A percentile compares a stretch with the other conserved stretches of the same genome.
These are phyloP conservation scores for Pelargonium australe DNA, from an alignment of 441 rosid genomes.

Conservation along the genomic window DNA sequence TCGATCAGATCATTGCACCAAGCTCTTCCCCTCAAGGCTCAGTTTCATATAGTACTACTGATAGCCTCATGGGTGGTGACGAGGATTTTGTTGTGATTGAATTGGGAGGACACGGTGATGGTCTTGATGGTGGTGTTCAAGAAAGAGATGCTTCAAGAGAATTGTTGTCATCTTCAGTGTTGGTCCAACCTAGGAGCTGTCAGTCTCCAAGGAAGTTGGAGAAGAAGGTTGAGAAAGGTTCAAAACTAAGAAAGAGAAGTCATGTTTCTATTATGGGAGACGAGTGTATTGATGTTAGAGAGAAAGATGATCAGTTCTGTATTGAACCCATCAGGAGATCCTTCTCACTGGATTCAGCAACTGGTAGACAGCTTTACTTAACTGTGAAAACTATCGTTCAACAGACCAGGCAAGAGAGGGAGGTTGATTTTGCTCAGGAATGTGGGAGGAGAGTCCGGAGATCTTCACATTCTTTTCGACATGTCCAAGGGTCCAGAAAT, in stretches of 20 bases:
- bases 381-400: slow-evolving; percentile 44
- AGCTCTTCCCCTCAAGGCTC: slow-evolving; percentile 59
- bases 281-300: slow-evolving; percentile 50
- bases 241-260: slow-evolving; percentile 26
- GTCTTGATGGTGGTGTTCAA: slow-evolving; percentile 20
- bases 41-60: slow-evolving; percentile 21
- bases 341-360: slow-evolving; percentile 62
- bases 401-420: slow-evolving; percentile 28
- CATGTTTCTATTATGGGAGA: slow-evolving; percentile 43
- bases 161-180: neutral
- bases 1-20: slow-evolving; percentile 45
- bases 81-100: slow-evolving; percentile 58
- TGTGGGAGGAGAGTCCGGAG: slow-evolving; percentile 37
- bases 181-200: slow-evolving; percentile 20
- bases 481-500: slow-evolving; percentile 40
- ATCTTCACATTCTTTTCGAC: slow-evolving; percentile 46
- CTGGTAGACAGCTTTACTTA: slow-evolving; percentile 47
- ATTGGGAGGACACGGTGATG: slow-evolving; percentile 28
- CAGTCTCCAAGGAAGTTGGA: slow-evolving; percentile 29
- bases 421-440: slow-evolving; percentile 25
- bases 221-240: slow-evolving; percentile 21
- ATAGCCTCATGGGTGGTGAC: slow-evolving; percentile 37
- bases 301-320: slow-evolving; percentile 36
- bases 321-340: slow-evolving; percentile 64
- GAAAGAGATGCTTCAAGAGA: slow-evolving; percentile 27